Evolutionary conservation across 148 eudicot species (phyloP), one percentile per base, ranked within the genome.

Genomic region (Camellia japonica): DNA sequence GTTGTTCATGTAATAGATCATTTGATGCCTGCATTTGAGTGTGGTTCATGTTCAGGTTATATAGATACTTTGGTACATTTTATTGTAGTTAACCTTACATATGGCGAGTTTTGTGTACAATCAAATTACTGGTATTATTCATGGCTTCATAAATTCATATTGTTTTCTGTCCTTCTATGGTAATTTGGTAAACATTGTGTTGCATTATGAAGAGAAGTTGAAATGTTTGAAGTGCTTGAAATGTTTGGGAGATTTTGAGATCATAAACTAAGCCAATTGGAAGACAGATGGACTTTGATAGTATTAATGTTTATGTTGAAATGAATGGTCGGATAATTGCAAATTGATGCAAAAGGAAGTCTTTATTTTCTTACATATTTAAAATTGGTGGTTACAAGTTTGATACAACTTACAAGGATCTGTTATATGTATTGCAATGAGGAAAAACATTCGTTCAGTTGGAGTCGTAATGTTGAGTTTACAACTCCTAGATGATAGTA

Each of bases 1-100:
- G 15, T 79, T 43, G 62, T 16, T 58, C 42, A 46, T 61, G 61
- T 52, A 47, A 42, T 19, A 49, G 79, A 20, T 77, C 71, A 56
- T 74, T 62, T 59, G 42, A 10, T 64, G n/a, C 38, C 54, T 19
- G 18, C 38, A 38, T 18, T 13, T 13, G 18, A 5, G 49, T 14
- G 5, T 23, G 44, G 76, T 43, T 72, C 3, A 46, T 73, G 67
- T 49, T 73, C 11, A 15, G 43, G 7, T 43, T 49, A 58, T 46
- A 30, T 65, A 7, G 42, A 10, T 77, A 3, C 15, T 19, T n/a
- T 61, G 38, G 18, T 20, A 20, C 59, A 20, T 62, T 20, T 47
- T 18, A 8, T 75, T 38, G 78, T 9, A 14, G 64, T 54, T 56
- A 56, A 38, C 20, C 41, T 61, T 75, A 20, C 67, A 43, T n/a